Evolutionary conservation across 768 basidiomycete genomes (phyloP).

Genomic region (Amanita muscaria): DNA sequence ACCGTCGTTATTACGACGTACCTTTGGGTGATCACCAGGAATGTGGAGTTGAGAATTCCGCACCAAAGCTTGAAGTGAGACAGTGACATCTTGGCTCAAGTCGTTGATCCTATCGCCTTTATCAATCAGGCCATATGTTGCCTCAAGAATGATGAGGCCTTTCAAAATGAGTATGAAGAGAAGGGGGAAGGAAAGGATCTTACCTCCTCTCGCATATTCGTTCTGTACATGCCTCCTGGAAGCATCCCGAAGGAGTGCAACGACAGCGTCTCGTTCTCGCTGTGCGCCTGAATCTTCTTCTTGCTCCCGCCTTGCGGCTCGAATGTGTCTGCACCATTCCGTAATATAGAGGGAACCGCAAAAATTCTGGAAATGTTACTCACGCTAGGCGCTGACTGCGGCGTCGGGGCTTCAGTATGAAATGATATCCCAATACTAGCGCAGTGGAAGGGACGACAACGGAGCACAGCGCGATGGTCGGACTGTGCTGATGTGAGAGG

Average conservation of each 20-base stretch:
- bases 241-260: constrained; percentile 54
- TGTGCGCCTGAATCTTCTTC: constrained; percentile 58
- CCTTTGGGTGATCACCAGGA: constrained; percentile 69
- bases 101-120: constrained; percentile 41
- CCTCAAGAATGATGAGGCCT: constrained; percentile 75
- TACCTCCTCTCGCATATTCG: constrained; percentile 65
- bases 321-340: constrained; percentile 45
- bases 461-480: constrained; percentile 39
- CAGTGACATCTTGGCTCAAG: constrained; percentile 66
- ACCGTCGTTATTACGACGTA: constrained; percentile 27
- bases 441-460: constrained; percentile 47
- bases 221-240: constrained; percentile 54
- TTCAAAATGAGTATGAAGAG: background rate
- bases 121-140: constrained; percentile 57
- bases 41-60: constrained; percentile 71
- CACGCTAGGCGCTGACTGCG: constrained; percentile 46
- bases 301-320: constrained; percentile 50
- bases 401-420: constrained; percentile 47
- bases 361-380: constrained; percentile 16
- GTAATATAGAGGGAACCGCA: background rate
- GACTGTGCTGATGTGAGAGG: constrained; percentile 41
- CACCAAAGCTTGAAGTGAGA: constrained; percentile 76
- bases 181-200: constrained; percentile 8
- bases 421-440: constrained; percentile 45
- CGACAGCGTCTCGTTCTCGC: constrained; percentile 55